phyloP scores from a whole-genome alignment of 2,329 filamentous ascomycete species.

The Botrytis aclada region DNA sequence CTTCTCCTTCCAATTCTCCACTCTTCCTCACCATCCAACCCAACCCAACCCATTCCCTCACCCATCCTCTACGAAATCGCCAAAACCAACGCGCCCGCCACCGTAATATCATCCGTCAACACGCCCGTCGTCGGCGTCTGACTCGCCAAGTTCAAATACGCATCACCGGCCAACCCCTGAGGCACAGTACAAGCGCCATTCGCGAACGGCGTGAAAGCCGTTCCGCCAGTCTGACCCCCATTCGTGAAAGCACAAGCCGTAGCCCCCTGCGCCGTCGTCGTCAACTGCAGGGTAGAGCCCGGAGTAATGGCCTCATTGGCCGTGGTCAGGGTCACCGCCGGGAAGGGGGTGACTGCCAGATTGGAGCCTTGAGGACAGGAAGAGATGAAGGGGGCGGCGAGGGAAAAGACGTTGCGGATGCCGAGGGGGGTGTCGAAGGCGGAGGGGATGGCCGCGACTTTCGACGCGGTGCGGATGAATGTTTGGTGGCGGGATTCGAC shows the following conservation, averaged over 20 bases:
- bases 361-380: conserved; percentile 66
- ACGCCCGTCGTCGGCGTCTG: conserved; percentile 48
- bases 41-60: background rate
- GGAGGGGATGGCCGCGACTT: conserved; percentile 59
- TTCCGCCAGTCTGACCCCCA: conserved; percentile 55
- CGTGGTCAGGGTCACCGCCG: conserved; percentile 52
- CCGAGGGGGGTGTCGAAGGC: conserved; percentile 69
- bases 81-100: conserved; percentile 63
- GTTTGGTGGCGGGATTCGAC: conserved; percentile 73
- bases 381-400: conserved; percentile 69
- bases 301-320: conserved; percentile 41
- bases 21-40: background rate
- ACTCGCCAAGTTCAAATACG: conserved; percentile 65
- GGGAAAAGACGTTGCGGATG: conserved; percentile 67
- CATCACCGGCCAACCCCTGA: conserved; percentile 58
- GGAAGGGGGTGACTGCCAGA: conserved; percentile 62
- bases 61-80: conserved; percentile 29
- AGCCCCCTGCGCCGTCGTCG: conserved; percentile 51
- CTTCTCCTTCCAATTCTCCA: background rate
- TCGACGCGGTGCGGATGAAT: conserved; percentile 61
- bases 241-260: conserved; percentile 66
- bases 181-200: conserved; percentile 58
- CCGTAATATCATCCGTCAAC: conserved; percentile 59
- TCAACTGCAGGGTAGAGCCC: conserved; percentile 47
- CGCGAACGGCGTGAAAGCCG: conserved; percentile 57